These are phyloP conservation scores for Corylus avellana DNA, from an alignment of 306 rosid genomes.

Conservation along the genomic window DNA sequence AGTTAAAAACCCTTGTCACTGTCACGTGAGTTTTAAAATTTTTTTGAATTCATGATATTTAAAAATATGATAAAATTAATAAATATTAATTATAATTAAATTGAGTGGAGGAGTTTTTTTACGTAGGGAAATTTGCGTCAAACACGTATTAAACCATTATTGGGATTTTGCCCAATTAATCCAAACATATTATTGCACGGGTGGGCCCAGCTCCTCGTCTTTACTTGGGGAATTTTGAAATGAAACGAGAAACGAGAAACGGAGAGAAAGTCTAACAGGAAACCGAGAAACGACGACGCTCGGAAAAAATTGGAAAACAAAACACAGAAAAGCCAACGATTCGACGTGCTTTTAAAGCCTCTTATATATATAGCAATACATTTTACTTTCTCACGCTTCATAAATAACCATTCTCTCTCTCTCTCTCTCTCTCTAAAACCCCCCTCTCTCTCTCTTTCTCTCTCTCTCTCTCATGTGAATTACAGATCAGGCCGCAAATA, in stretches of 20 bases:
- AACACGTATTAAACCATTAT: no score
- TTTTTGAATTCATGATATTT: no score
- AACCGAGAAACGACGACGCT: conserved; percentile 52
- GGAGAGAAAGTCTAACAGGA: conserved; percentile 12
- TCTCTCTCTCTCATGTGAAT: conserved; percentile 31
- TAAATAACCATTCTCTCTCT: conserved; percentile 27
- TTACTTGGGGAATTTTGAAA: not conserved
- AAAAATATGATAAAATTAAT: no score
- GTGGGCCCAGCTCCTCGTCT: no score
- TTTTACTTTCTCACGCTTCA: conserved; percentile 36
- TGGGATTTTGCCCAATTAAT: no score
- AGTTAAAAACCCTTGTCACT: no score
- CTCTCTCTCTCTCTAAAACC: no score
- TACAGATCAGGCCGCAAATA: conserved; percentile 61
- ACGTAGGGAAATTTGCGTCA: no score
- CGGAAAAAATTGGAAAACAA: conserved; percentile 24
- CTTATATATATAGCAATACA: not conserved
- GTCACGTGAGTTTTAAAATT: no score
- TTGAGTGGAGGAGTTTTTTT: no score
- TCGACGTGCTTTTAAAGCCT: conserved; percentile 32
- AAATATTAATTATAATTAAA: no score
- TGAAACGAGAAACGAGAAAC: conserved; percentile 8
- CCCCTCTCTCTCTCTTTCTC: conserved; percentile 18
- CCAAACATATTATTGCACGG: no score
- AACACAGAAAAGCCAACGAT: not conserved